These are phyloP conservation scores for Xylaria nigripes DNA, from an alignment of 495 filamentous ascomycete species.

Conservation along the genomic window DNA sequence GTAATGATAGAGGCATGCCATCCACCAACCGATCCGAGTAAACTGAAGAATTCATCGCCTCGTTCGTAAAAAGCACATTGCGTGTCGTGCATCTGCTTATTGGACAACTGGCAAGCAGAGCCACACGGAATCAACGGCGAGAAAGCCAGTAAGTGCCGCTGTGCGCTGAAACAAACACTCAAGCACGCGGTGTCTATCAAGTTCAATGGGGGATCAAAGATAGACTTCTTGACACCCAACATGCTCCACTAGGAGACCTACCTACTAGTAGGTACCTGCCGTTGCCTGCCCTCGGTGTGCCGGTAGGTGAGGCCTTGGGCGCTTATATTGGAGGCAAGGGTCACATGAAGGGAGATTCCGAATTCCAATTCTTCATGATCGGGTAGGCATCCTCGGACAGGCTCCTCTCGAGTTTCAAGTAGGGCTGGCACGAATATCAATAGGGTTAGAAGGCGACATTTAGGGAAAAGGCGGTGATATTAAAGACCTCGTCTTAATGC, in stretches of 20 bases:
- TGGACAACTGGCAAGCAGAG: conserved; percentile 9
- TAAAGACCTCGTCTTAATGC: background rate
- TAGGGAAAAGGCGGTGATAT: background rate
- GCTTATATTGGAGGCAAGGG: background rate
- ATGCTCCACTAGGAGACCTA: background rate
- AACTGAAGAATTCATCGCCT: conserved; percentile 6
- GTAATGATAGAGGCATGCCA: background rate
- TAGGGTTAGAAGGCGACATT: background rate
- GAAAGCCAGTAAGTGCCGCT: background rate
- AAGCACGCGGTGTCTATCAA: background rate
- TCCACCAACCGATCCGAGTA: background rate
- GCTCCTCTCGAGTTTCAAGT: background rate
- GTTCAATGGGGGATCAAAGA: background rate
- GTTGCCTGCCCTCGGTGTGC: conserved; percentile 3
- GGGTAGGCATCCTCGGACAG: background rate
- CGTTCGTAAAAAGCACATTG: conserved; percentile 1
- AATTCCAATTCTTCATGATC: background rate
- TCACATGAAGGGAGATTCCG: background rate
- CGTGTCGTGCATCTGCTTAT: background rate
- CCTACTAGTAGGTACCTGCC: background rate
- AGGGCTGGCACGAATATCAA: conserved; percentile 3
- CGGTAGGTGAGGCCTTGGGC: background rate
- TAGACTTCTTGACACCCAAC: background rate
- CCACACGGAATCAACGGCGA: conserved; percentile 6
- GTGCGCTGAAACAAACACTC: background rate